Conservation (phyloP, 805 yeast species). For the Debaryomyces prosopidis region DNA sequence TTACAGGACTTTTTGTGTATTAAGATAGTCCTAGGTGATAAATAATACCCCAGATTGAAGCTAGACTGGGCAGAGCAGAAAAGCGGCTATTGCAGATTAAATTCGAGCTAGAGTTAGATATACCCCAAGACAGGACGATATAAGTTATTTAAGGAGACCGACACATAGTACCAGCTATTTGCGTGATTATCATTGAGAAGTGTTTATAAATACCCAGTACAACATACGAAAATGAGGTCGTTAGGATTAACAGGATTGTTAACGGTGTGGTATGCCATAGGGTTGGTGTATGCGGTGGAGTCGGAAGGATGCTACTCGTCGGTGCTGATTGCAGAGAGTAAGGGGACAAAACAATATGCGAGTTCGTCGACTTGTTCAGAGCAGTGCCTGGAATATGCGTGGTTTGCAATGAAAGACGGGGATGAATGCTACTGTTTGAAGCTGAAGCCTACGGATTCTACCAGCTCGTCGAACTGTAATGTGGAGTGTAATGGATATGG, state of each 20-base stretch:
- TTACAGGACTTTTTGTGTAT: not conserved
- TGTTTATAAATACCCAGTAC: too few species aligned
- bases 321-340: constrained; percentile 22
- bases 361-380: constrained; percentile 28
- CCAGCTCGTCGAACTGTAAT: constrained; percentile 22
- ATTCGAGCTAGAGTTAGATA: too few species aligned
- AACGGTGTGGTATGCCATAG: not conserved
- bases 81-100: too few species aligned
- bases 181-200: too few species aligned
- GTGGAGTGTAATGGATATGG: constrained; percentile 37
- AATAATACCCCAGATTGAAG: too few species aligned
- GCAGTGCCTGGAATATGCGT: constrained; percentile 33
- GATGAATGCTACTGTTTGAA: constrained; percentile 39
- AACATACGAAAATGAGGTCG: not conserved
- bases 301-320: constrained; percentile 31
- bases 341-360: constrained; percentile 28
- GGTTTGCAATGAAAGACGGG: constrained; percentile 39
- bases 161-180: too few species aligned
- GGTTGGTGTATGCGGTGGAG: not conserved
- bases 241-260: not conserved
- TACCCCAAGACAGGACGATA: too few species aligned
- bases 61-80: too few species aligned
- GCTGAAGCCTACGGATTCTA: constrained; percentile 26
- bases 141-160: too few species aligned
- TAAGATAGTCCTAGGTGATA: too few species aligned